These are phyloP conservation scores for Vanderwaltozyma yarrowii DNA, from an alignment of 805 yeast species.

Conservation along the genomic window DNA sequence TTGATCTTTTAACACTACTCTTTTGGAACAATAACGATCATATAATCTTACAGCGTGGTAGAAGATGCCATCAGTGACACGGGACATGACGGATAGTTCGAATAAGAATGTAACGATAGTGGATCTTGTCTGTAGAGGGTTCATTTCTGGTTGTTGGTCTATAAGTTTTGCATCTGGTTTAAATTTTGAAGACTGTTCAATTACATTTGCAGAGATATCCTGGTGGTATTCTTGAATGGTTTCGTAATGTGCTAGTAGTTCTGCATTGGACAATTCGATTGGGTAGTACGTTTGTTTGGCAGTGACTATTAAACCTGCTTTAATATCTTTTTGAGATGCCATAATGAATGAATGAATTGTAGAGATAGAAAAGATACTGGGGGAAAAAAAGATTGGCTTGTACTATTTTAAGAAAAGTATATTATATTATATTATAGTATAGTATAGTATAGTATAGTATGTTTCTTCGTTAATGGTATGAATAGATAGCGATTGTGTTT, in stretches of 20 bases:
- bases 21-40: slow-evolving; percentile 81
- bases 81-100: slow-evolving; percentile 54
- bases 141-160: slow-evolving; percentile 78
- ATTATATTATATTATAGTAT: too few species aligned
- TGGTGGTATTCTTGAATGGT: slow-evolving; percentile 40
- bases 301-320: slow-evolving; percentile 27
- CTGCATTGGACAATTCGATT: slow-evolving; percentile 36
- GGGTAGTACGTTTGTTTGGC: slow-evolving; percentile 42
- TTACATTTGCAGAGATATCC: slow-evolving; percentile 35
- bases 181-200: slow-evolving; percentile 28
- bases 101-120: slow-evolving; percentile 69
- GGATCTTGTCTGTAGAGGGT: slow-evolving; percentile 54
- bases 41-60: slow-evolving; percentile 62
- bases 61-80: slow-evolving; percentile 56
- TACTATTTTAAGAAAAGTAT: too few species aligned
- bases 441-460: too few species aligned
- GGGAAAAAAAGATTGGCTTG: too few species aligned
- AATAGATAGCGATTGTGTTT: background rate
- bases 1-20: slow-evolving; percentile 76
- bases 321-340: slow-evolving; percentile 1
- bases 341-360: background rate
- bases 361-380: too few species aligned
- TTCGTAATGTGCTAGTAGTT: slow-evolving; percentile 36
- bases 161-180: slow-evolving; percentile 54
- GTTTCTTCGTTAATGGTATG: too few species aligned